Percentiles rank a stretch among this genome's conserved stretches.
Evolutionary conservation across 75 land plant genomes (phyloP).

Genomic region (Chamaecyparis obtusa): DNA sequence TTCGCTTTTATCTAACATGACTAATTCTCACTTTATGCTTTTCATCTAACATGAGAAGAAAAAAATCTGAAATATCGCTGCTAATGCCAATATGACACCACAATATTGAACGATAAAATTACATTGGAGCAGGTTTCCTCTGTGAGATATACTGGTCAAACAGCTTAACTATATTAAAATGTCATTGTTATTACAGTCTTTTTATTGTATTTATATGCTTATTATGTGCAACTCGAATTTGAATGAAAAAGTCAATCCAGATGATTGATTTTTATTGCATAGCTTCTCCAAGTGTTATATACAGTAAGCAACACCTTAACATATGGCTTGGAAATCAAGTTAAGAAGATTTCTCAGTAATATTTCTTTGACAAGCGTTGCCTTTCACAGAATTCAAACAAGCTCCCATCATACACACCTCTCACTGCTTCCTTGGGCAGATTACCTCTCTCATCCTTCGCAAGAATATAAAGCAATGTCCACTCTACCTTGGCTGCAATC

Average conservation of each 20-base stretch:
- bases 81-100: too few relatives aligned
- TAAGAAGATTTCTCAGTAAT: background rate
- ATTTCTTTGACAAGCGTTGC: background rate
- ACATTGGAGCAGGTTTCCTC: too few relatives aligned
- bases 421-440: slow-evolving; percentile 57
- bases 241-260: background rate
- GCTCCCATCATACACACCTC: slow-evolving; percentile 79
- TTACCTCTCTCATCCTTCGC: slow-evolving; percentile 57
- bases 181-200: background rate
- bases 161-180: background rate
- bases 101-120: too few relatives aligned
- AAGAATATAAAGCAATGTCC: slow-evolving; percentile 55
- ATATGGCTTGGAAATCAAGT: background rate
- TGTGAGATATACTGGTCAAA: background rate
- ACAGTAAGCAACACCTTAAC: too few relatives aligned
- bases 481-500: slow-evolving; percentile 59
- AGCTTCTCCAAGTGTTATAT: too few relatives aligned
- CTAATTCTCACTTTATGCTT: too few relatives aligned
- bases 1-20: too few relatives aligned
- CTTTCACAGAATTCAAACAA: slow-evolving; percentile 41
- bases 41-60: too few relatives aligned
- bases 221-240: too few relatives aligned
- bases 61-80: too few relatives aligned
- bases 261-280: background rate
- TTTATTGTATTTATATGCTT: background rate